Evolutionary conservation across 2,329 filamentous ascomycete species (phyloP).

Genomic region (Pestalotiopsis sp.): DNA sequence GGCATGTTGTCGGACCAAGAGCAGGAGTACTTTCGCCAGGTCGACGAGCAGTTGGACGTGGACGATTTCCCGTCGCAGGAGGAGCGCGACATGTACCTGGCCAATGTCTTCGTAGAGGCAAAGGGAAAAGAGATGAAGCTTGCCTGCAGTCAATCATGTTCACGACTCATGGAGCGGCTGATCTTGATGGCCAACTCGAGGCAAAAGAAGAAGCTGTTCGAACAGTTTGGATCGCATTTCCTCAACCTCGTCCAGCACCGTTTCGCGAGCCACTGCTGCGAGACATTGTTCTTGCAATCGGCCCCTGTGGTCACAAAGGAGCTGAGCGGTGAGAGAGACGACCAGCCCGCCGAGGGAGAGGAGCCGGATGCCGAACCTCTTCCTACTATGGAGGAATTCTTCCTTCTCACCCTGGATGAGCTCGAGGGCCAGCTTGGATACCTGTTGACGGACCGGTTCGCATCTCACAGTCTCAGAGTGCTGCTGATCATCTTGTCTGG

Average conservation of each 20-base stretch:
- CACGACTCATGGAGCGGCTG: conserved; percentile 86
- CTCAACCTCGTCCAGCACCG: conserved; percentile 89
- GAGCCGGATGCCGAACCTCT: conserved; percentile 50
- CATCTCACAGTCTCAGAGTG: conserved; percentile 87
- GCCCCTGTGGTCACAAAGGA: conserved; percentile 80
- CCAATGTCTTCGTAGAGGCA: conserved; percentile 85
- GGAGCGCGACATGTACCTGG: conserved; percentile 71
- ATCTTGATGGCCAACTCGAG: conserved; percentile 77
- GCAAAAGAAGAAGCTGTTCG: conserved; percentile 87
- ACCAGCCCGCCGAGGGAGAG: conserved; percentile 39
- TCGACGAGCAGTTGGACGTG: conserved; percentile 85
- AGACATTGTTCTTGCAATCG: conserved; percentile 84
- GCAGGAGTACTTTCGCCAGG: conserved; percentile 91
- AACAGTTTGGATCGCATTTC: conserved; percentile 85
- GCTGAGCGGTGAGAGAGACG: conserved; percentile 53
- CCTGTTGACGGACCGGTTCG: conserved; percentile 84
- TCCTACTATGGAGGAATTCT: conserved; percentile 79
- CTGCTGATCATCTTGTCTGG: conserved; percentile 86
- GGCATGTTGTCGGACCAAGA: conserved; percentile 91
- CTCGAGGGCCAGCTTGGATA: conserved; percentile 83
- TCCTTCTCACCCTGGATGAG: conserved; percentile 82
- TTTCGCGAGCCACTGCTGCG: conserved; percentile 96
- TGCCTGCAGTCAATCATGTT: conserved; percentile 93
- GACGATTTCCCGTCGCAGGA: conserved; percentile 84
- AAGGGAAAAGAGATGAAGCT: conserved; percentile 94